A percentile compares a stretch with the other conserved stretches of the same genome.
Evolutionary conservation across 257 asterid genomes (phyloP).

Genomic region (Przewalskia tangutica): DNA sequence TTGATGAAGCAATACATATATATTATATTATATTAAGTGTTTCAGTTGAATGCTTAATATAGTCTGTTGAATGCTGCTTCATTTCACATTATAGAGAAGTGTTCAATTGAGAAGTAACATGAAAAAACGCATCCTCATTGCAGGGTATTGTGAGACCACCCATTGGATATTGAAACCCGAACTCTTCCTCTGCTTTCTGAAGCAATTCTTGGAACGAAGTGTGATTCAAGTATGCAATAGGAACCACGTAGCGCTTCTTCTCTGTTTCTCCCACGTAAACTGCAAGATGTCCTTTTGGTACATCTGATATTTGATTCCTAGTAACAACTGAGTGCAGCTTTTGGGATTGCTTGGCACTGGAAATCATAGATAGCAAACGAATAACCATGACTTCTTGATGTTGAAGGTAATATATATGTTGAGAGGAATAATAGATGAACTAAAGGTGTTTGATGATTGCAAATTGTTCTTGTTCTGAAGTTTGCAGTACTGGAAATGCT

Average conservation of each 20-base stretch:
- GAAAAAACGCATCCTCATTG: slow-evolving; percentile 1
- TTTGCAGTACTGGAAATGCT: neutral
- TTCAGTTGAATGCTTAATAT: too few species aligned
- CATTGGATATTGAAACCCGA: slow-evolving; percentile 11
- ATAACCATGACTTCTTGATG: slow-evolving; percentile 13
- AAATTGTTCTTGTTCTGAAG: neutral
- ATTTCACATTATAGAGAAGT: neutral
- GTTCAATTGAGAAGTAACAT: slow-evolving; percentile 7
- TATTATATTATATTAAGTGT: too few species aligned
- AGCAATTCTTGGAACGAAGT: slow-evolving; percentile 1
- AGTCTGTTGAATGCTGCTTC: neutral
- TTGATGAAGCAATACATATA: too few species aligned
- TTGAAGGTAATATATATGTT: neutral
- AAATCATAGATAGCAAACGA: slow-evolving; percentile 15
- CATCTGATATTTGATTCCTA: neutral
- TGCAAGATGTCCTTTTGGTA: slow-evolving; percentile 9
- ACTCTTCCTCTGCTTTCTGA: slow-evolving; percentile 5
- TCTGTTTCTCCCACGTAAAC: slow-evolving; percentile 3
- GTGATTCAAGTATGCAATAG: slow-evolving; percentile 7
- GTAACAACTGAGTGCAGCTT: slow-evolving; percentile 10
- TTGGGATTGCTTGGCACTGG: slow-evolving; percentile 16
- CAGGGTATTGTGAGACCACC: slow-evolving; percentile 11
- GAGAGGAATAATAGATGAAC: neutral
- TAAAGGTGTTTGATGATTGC: neutral
- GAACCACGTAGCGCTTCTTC: slow-evolving; percentile 7